These are phyloP conservation scores for Kwoniella botswanensis DNA, from an alignment of 768 basidiomycete genomes.

Conservation along the genomic window DNA sequence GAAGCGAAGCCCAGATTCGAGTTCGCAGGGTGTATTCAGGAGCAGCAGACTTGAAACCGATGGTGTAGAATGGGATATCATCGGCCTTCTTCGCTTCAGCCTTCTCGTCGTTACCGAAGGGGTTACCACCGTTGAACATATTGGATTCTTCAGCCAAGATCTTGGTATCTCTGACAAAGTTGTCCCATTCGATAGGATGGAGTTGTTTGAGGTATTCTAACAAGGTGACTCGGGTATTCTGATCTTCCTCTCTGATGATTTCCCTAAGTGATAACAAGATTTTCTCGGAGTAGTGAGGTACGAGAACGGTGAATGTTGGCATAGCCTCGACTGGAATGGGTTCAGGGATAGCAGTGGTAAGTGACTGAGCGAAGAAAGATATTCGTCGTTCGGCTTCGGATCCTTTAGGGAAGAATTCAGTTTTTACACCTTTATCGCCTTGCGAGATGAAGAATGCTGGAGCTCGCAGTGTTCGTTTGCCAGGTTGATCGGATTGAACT, in stretches of 20 bases:
- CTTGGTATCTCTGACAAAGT: constrained; percentile 99
- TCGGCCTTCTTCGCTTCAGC: constrained; percentile 71
- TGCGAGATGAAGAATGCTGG: constrained; percentile 99
- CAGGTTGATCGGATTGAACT: constrained; percentile 85
- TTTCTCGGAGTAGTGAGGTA: constrained; percentile 99
- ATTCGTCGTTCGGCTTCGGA: constrained; percentile 97
- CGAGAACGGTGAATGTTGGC: constrained; percentile 98
- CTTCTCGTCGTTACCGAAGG: constrained; percentile 78
- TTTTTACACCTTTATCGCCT: constrained; percentile 80
- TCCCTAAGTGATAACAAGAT: constrained; percentile 94
- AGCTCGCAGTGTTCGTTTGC: constrained; percentile 87
- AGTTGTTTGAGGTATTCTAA: constrained; percentile 98
- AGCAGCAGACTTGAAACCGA: constrained; percentile 98
- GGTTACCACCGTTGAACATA: constrained; percentile 73
- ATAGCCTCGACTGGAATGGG: constrained; percentile 97
- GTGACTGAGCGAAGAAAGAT: constrained; percentile 97
- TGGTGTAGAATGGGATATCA: constrained; percentile 95
- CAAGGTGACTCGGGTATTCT: constrained; percentile 93
- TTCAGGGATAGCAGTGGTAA: constrained; percentile 92
- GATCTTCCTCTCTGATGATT: constrained; percentile 98
- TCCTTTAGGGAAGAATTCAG: constrained; percentile 89
- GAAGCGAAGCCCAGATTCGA: constrained; percentile 97
- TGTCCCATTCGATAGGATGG: constrained; percentile 98
- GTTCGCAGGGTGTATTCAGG: constrained; percentile 98
- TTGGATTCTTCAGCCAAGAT: constrained; percentile 95